Evolutionary conservation across 495 filamentous ascomycete species (phyloP).

Genomic region (Podospora pseudopauciseta): DNA sequence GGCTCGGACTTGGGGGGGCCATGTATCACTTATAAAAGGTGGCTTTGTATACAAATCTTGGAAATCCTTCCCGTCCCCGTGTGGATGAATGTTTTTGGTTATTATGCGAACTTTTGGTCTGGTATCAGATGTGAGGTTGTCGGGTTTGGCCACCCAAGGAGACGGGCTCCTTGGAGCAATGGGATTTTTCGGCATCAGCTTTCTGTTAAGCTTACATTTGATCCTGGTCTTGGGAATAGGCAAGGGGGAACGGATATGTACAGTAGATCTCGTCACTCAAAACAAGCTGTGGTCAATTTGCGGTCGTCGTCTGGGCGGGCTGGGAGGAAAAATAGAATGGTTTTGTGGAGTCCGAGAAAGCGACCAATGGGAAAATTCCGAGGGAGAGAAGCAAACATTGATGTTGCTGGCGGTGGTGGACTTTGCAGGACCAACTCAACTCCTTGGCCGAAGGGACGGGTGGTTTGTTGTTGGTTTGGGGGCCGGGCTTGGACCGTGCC

Average conservation of each 20-base stretch:
- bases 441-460: background rate
- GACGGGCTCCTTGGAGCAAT: too few species aligned
- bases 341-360: background rate
- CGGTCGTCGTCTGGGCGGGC: background rate
- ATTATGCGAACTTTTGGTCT: background rate
- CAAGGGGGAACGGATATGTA: background rate
- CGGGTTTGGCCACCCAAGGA: background rate
- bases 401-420: background rate
- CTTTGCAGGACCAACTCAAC: background rate
- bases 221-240: background rate
- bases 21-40: background rate
- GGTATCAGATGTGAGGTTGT: background rate
- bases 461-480: background rate
- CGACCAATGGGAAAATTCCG: background rate
- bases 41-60: background rate
- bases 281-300: background rate
- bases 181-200: too few species aligned
- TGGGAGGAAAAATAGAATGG: background rate
- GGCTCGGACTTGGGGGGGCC: background rate
- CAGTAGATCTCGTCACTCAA: background rate
- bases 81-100: background rate
- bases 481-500: background rate
- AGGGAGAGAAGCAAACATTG: background rate
- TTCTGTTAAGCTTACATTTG: background rate
- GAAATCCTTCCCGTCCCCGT: background rate